A percentile compares a stretch with the other conserved stretches of the same genome.
phyloP scores from a whole-genome alignment of 2,329 filamentous ascomycete species.

The Bipolaris victoriae region DNA sequence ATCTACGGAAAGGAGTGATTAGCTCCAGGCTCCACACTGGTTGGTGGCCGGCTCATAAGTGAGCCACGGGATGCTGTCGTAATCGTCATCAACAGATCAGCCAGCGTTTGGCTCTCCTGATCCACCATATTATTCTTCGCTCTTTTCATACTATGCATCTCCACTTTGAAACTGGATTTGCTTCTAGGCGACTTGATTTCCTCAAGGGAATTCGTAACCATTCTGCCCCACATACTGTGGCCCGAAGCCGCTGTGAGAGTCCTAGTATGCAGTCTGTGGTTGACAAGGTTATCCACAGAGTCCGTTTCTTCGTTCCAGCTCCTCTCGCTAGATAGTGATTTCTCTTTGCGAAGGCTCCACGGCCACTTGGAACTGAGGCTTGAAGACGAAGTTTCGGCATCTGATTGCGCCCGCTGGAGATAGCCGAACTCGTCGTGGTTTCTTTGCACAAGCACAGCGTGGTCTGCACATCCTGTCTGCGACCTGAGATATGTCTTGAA shows the following conservation, averaged over 20 bases:
- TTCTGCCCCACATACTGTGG: constrained; percentile 42
- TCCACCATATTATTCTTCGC: constrained; percentile 43
- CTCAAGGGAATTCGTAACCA: constrained; percentile 49
- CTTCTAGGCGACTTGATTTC: constrained; percentile 41
- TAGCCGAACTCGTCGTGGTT: constrained; percentile 56
- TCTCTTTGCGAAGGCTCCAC: constrained; percentile 17
- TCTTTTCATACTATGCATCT: constrained; percentile 41
- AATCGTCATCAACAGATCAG: constrained; percentile 45
- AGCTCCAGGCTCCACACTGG: constrained; percentile 19
- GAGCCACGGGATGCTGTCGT: constrained; percentile 40
- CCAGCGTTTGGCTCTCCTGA: constrained; percentile 51
- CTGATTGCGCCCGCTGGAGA: constrained; percentile 34
- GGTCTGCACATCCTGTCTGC: constrained; percentile 54
- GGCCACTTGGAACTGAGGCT: constrained; percentile 24
- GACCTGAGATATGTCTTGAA: constrained; percentile 54
- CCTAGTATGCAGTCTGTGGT: constrained; percentile 8
- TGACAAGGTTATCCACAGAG: constrained; percentile 41
- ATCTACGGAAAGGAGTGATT: neutral
- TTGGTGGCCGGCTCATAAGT: constrained; percentile 20
- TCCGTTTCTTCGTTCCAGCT: constrained; percentile 33
- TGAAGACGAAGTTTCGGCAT: constrained; percentile 9
- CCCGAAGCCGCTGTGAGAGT: constrained; percentile 12
- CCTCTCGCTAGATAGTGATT: constrained; percentile 15
- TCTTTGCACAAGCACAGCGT: constrained; percentile 51
- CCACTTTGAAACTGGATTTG: constrained; percentile 31